Evolutionary conservation across 805 yeast species (phyloP), one percentile per base, ranked within the genome.

Genomic region (Saccharomycopsis capsularis): DNA sequence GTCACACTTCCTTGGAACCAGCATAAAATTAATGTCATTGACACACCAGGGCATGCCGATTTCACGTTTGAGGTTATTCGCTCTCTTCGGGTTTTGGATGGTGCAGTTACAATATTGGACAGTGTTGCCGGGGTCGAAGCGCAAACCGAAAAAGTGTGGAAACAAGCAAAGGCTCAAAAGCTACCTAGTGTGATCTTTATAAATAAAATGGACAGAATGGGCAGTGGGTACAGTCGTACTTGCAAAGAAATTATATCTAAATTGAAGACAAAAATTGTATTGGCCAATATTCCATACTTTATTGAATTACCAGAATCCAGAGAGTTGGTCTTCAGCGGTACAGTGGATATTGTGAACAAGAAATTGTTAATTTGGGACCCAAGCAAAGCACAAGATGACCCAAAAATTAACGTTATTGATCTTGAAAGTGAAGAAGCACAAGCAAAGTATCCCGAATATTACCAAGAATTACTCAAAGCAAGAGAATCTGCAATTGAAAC

Each of bases 101-200:
- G 98, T 3, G 95, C 91, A 1, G 95, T 93, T 5, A 84, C 95
- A 0, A 85, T 93, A 7, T 66, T 93, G 46, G 99, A 93, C 67
- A 95, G 86, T 1, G 98, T 91, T 6, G 97, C 96, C 2, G 99
- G 99, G 11, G 99, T 93, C 1, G 99, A 93, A 63, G 93, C 98
- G 0, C 98, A 93, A 64, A 91, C 99, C 0, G 97, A 90, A 62
- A 91, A 89, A 60, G 98, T 93, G 2, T 93, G 98, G 97, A 78
- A 75, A 54, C 96, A 90, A 64, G 90, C 96, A 1, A 69, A 68
- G 19, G 75, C 74, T 16, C 65, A 81, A 56, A 64, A 64, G 2
- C 79, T 93, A 34, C 98, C 99, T 0, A 74, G 78, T 44, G 69
- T 93, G 11, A 81, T 87, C 11, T 93, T 79, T 61, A 77, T 93